Evolutionary conservation across 2,329 filamentous ascomycete species (phyloP).

Genomic region (Dactylellina sp.): DNA sequence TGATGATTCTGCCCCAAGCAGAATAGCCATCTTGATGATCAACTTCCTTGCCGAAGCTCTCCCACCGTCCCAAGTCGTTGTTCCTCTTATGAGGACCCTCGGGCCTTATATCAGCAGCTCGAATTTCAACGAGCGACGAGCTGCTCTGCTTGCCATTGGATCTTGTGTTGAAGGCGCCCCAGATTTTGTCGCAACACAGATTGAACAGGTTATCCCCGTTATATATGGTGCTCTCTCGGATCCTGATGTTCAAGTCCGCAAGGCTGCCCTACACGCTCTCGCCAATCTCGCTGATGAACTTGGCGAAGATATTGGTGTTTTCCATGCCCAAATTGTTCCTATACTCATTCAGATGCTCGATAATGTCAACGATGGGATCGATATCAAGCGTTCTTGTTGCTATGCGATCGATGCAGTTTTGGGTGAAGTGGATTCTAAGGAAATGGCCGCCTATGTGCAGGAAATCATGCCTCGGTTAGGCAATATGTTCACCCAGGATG

Average conservation of each 20-base stretch:
- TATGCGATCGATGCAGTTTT: conserved; percentile 91
- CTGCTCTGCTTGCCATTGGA: conserved; percentile 89
- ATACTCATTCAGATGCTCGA: conserved; percentile 80
- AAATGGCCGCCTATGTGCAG: conserved; percentile 83
- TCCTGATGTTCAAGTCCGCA: conserved; percentile 82
- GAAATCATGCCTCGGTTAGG: conserved; percentile 88
- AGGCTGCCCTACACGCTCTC: conserved; percentile 86
- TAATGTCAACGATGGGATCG: conserved; percentile 72
- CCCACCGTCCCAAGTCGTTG: conserved; percentile 91
- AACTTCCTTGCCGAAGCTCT: conserved; percentile 89
- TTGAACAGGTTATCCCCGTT: conserved; percentile 84
- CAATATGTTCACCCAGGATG: conserved; percentile 82
- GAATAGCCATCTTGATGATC: conserved; percentile 85
- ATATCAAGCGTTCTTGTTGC: conserved; percentile 88
- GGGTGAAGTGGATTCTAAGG: conserved; percentile 82
- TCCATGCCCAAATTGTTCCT: conserved; percentile 86
- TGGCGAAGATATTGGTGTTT: conserved; percentile 85
- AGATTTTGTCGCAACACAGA: conserved; percentile 95
- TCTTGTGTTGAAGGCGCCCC: conserved; percentile 96
- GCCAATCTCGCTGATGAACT: conserved; percentile 93
- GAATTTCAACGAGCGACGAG: conserved; percentile 83
- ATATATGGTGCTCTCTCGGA: conserved; percentile 87
- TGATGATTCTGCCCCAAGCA: conserved; percentile 85
- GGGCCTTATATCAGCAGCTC: conserved; percentile 80
- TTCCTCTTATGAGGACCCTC: conserved; percentile 88